Evolutionary conservation across 164 flowering plant genomes (phyloP).

Genomic region (Buxus sempervirens): DNA sequence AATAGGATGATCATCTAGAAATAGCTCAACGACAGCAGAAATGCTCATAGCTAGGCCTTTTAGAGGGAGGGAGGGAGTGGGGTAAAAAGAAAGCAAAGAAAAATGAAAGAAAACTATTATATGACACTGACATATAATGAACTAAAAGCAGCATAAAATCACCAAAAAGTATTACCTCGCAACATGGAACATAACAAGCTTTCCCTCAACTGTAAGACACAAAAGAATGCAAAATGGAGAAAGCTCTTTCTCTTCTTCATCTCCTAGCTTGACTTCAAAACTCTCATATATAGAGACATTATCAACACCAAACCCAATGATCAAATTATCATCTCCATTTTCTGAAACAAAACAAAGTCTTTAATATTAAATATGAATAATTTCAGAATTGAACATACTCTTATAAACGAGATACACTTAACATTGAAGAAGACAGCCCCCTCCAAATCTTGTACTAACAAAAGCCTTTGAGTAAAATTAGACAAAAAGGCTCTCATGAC

Average conservation of each 20-base stretch:
- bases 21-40: neutral
- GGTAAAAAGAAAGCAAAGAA: neutral
- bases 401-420: neutral
- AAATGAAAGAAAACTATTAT: neutral
- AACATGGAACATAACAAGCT: conserved; percentile 65
- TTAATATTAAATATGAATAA: conserved; percentile 1
- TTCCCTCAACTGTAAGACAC: conserved; percentile 84
- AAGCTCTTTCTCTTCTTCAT: conserved; percentile 55
- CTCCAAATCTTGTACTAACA: neutral
- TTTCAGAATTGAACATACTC: too few relatives aligned
- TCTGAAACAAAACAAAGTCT: conserved; percentile 37
- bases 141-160: neutral
- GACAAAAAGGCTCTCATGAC: neutral
- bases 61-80: neutral
- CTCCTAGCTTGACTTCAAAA: conserved; percentile 45
- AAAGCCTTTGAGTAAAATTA: neutral
- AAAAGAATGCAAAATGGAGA: conserved; percentile 67
- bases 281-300: conserved; percentile 51
- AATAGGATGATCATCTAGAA: neutral
- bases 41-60: neutral
- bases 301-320: conserved; percentile 73
- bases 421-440: neutral
- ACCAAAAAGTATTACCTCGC: conserved; percentile 50
- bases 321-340: conserved; percentile 75
- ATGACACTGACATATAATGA: neutral